A percentile compares a stretch with the other conserved stretches of the same genome.
These are phyloP conservation scores for Acrodontium crateriforme DNA, from an alignment of 2,329 filamentous ascomycete genomes.

Conservation along the genomic window DNA sequence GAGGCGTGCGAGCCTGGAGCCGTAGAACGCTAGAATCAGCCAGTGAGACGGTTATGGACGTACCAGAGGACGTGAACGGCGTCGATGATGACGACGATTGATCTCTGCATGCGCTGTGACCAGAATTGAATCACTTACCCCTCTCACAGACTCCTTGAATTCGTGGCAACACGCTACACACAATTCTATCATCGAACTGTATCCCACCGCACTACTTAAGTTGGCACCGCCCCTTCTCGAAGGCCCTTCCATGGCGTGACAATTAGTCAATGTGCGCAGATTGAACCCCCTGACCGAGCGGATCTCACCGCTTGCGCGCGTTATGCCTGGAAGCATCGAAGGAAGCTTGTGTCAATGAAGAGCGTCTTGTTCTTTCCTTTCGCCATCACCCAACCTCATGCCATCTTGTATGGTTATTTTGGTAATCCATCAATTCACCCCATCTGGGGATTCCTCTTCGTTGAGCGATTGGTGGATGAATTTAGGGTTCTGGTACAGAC, in stretches of 20 bases:
- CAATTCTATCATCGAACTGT: slow-evolving; percentile 1
- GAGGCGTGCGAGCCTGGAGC: slow-evolving; percentile 61
- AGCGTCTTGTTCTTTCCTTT: not conserved
- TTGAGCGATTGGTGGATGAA: no score
- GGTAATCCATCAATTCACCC: no score
- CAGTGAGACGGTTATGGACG: slow-evolving; percentile 69
- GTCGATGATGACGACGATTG: slow-evolving; percentile 32
- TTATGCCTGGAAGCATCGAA: slow-evolving; percentile 9
- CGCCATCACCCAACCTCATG: not conserved
- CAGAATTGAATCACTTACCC: not conserved
- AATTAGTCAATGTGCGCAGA: slow-evolving; percentile 97
- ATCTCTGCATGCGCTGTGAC: slow-evolving; percentile 5
- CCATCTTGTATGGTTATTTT: not conserved
- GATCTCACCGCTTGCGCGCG: slow-evolving; percentile 11
- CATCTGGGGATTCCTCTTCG: no score
- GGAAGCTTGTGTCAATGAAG: not conserved
- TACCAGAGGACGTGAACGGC: slow-evolving; percentile 51
- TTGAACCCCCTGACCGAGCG: slow-evolving; percentile 25
- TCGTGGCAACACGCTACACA: slow-evolving; percentile 1
- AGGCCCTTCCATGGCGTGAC: slow-evolving; percentile 58
- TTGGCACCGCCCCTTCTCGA: slow-evolving; percentile 59
- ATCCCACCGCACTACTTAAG: slow-evolving; percentile 51
- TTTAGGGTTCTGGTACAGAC: no score
- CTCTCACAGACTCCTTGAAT: not conserved
- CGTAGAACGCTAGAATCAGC: slow-evolving; percentile 59